These are phyloP conservation scores for Talaromyces ruber DNA, from an alignment of 495 filamentous ascomycete genomes.

Conservation along the genomic window DNA sequence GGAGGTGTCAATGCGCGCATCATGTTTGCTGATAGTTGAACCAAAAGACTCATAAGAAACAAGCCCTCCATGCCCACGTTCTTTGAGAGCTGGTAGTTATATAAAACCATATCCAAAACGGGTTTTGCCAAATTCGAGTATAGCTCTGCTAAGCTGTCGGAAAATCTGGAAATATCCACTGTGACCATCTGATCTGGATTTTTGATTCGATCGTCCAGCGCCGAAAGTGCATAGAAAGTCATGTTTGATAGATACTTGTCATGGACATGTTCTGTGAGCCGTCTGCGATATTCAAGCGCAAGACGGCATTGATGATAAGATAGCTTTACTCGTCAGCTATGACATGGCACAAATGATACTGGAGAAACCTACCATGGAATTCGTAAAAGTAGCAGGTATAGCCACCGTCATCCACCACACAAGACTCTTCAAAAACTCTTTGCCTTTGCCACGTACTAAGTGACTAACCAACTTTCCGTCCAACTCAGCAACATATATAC, in stretches of 20 bases:
- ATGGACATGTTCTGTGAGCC: slow-evolving; percentile 87
- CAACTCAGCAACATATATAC: slow-evolving; percentile 91
- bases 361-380: slow-evolving; percentile 74
- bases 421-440: slow-evolving; percentile 79
- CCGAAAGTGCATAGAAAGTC: slow-evolving; percentile 95
- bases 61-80: slow-evolving; percentile 91
- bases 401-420: slow-evolving; percentile 99
- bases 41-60: slow-evolving; percentile 87
- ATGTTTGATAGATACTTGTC: slow-evolving; percentile 88
- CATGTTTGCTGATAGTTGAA: slow-evolving; percentile 83
- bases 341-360: not conserved
- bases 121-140: slow-evolving; percentile 98
- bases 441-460: slow-evolving; percentile 83
- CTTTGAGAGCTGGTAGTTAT: slow-evolving; percentile 85
- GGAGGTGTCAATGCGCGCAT: slow-evolving; percentile 97
- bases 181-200: slow-evolving; percentile 97
- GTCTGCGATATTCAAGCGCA: slow-evolving; percentile 81
- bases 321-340: slow-evolving; percentile 42
- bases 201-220: slow-evolving; percentile 94
- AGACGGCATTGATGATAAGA: slow-evolving; percentile 96
- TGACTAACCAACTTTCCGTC: slow-evolving; percentile 88
- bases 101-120: slow-evolving; percentile 87
- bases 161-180: slow-evolving; percentile 92
- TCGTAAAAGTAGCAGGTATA: slow-evolving; percentile 95
- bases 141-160: slow-evolving; percentile 86